Evolutionary conservation across 75 land plant genomes (phyloP).

Genomic region (Pinus albicaulis): DNA sequence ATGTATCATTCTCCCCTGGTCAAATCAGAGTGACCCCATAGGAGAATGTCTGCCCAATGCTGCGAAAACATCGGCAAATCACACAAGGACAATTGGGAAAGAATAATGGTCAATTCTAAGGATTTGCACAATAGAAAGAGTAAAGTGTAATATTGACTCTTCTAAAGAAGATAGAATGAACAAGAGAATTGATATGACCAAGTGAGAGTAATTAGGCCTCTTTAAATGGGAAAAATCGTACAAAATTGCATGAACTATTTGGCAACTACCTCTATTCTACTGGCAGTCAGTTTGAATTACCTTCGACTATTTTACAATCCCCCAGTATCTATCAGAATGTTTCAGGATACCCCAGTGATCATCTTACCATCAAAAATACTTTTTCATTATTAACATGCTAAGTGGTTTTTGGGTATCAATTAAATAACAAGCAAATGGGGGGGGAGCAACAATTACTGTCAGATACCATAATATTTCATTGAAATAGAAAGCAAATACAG

Average conservation of each 20-base stretch:
- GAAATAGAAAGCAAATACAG: not conserved
- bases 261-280: not conserved
- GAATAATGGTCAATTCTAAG: not conserved
- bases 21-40: too few species aligned
- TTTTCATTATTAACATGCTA: not conserved
- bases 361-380: not conserved
- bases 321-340: not conserved
- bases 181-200: not conserved
- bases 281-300: not conserved
- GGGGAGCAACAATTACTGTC: too few species aligned
- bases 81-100: not conserved
- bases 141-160: not conserved
- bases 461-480: too few species aligned
- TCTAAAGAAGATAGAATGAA: not conserved
- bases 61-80: too few species aligned
- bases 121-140: not conserved
- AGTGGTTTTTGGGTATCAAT: too few species aligned
- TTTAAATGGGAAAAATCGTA: not conserved
- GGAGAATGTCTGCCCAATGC: too few species aligned
- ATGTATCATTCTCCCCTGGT: too few species aligned
- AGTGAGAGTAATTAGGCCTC: too few species aligned
- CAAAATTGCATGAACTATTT: not conserved
- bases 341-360: too few species aligned
- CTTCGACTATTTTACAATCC: not conserved
- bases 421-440: too few species aligned